Base-by-base conservation (phyloP, 2,329 filamentous ascomycete species). In the Coniochaeta pulveracea region DNA sequence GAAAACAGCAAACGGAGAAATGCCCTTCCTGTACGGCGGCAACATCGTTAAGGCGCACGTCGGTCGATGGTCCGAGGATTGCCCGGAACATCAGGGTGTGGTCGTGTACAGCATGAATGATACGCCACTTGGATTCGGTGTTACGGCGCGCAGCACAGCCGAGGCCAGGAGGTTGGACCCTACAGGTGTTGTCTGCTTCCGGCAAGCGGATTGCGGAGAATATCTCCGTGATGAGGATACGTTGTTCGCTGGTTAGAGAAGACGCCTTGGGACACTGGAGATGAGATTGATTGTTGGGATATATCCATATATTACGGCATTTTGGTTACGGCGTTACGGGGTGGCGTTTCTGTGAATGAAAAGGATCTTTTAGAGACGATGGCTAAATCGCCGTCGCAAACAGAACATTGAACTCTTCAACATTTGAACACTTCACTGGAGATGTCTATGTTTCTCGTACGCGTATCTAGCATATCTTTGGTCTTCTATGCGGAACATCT, bases 11-110 rank as follows among this genome's bases (percentile, higher is more conserved):
- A 96, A 96, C 60, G 91, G 91, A 45, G 88, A 93, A 51, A 94
- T 95, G 86, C 89, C 91, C 1, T 96, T 93, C 56, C 63, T 98
- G 29, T 98, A 96, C 59, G 91, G 91, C 34, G 84, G 85, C 37
- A 88, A 96, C 57, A 69, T 93, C 34, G 75, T 93, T 45, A 72
- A 72, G 54, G 67, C 67, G 7, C 67, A 72, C 49, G 73, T 91
- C 12, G 85, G 85, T 14, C 64, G 86, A 40, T 89, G 83, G 78
- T 83, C 77, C 25, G 86, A 94, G 50, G 89, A 96, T 63, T 88
- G 82, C 48, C 88, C 89, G 0, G 86, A 93, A 60, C 88, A 96
- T 58, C 80, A 86, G 48, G 91, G 91, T 26, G 80, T 94, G 10
- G 76, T 98, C 29, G 82, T 98, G 15, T 78, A 85, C 61, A 80